phyloP scores from a whole-genome alignment of 2,329 filamentous ascomycete species.

The Ceratocystiopsis brevicomis region DNA sequence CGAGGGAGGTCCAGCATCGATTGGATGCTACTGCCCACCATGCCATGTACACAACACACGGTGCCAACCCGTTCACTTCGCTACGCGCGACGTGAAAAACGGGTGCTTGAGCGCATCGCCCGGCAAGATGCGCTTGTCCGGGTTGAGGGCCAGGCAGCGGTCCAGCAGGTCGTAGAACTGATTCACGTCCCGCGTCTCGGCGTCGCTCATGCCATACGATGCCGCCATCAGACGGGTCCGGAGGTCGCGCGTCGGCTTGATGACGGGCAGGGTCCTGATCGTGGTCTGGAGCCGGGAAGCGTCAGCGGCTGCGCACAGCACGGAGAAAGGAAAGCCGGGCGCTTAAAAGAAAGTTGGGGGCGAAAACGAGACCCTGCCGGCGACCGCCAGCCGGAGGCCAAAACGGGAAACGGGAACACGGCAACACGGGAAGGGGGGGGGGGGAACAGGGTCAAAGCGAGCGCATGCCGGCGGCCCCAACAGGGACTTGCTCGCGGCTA shows the following conservation, averaged over 20 bases:
- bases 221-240: slow-evolving; percentile 61
- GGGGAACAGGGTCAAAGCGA: too few relatives aligned
- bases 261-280: slow-evolving; percentile 45
- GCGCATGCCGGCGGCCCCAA: too few relatives aligned
- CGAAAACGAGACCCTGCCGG: not conserved
- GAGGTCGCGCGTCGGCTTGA: slow-evolving; percentile 65
- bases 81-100: slow-evolving; percentile 43
- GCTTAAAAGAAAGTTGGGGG: not conserved
- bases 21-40: too few relatives aligned
- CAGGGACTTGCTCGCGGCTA: too few relatives aligned
- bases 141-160: slow-evolving; percentile 72
- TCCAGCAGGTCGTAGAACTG: slow-evolving; percentile 78
- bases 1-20: too few relatives aligned
- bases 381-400: too few relatives aligned
- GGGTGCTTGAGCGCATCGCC: slow-evolving; percentile 74
- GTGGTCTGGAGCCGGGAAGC: slow-evolving; percentile 39
- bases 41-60: too few relatives aligned
- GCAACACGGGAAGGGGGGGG: too few relatives aligned
- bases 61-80: too few relatives aligned
- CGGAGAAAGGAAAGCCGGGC: slow-evolving; percentile 5
- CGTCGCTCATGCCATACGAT: slow-evolving; percentile 52
- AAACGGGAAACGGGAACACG: too few relatives aligned
- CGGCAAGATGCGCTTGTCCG: slow-evolving; percentile 78
- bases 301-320: slow-evolving; percentile 8
- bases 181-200: slow-evolving; percentile 58